These are phyloP conservation scores for Bolboschoenus planiculmis DNA, from an alignment of 176 grass and related monocot genomes.

Conservation along the genomic window DNA sequence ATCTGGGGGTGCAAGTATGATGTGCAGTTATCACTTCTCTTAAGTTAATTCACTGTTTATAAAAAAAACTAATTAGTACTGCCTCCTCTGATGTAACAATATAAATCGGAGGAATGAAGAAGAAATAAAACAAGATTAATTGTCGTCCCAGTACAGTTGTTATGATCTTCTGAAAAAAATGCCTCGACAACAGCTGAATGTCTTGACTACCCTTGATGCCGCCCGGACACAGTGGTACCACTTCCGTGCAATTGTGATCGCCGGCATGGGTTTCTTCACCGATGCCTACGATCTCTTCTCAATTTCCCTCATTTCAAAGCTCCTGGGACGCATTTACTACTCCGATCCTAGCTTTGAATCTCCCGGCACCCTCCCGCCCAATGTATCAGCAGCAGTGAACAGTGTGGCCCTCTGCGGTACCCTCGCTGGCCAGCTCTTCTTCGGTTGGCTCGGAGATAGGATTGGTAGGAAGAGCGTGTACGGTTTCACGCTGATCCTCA, in stretches of 20 bases:
- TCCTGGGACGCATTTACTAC: constrained; percentile 65
- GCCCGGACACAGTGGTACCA: constrained; percentile 62
- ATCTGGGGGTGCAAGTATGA: too few relatives aligned
- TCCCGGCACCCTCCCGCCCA: constrained; percentile 48
- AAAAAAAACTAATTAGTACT: not conserved
- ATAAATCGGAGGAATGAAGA: not conserved
- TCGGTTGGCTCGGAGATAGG: constrained; percentile 52
- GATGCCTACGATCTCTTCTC: constrained; percentile 64
- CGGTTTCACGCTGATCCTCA: constrained; percentile 48
- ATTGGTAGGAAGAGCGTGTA: constrained; percentile 49
- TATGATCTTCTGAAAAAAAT: constrained; percentile 6
- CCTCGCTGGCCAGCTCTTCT: constrained; percentile 51
- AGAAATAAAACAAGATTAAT: not conserved
- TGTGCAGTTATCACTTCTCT: too few relatives aligned
- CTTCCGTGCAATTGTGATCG: constrained; percentile 53
- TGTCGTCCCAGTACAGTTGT: not conserved
- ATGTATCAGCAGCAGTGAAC: constrained; percentile 37
- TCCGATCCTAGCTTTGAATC: constrained; percentile 3
- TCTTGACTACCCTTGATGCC: constrained; percentile 21
- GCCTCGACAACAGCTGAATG: constrained; percentile 18
- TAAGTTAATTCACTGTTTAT: too few relatives aligned
- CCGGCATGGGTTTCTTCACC: constrained; percentile 76
- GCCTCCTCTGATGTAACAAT: not conserved
- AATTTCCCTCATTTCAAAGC: constrained; percentile 51
- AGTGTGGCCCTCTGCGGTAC: constrained; percentile 46